phyloP scores from a whole-genome alignment of 495 filamentous ascomycete species.

The Penicillium odoratum region DNA sequence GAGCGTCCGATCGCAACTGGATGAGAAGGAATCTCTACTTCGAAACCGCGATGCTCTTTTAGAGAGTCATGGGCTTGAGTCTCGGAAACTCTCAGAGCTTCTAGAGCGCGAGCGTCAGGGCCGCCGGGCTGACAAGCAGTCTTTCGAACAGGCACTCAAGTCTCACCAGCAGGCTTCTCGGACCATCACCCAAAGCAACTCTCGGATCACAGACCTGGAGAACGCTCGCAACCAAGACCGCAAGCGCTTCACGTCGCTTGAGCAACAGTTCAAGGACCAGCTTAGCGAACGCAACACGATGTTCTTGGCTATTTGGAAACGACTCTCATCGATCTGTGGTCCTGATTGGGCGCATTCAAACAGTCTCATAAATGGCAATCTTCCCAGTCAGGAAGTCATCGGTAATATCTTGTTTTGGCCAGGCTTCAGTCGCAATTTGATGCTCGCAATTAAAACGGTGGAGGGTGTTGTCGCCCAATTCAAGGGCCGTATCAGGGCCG shows the following conservation, averaged over 20 bases:
- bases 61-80: slow-evolving; percentile 84
- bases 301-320: slow-evolving; percentile 82
- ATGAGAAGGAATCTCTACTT: slow-evolving; percentile 85
- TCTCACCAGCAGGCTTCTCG: slow-evolving; percentile 80
- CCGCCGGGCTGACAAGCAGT: slow-evolving; percentile 78
- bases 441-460: slow-evolving; percentile 83
- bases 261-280: slow-evolving; percentile 79
- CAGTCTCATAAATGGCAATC: slow-evolving; percentile 80
- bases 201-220: slow-evolving; percentile 82
- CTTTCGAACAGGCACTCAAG: slow-evolving; percentile 84
- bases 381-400: slow-evolving; percentile 79
- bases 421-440: slow-evolving; percentile 83
- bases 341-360: slow-evolving; percentile 90
- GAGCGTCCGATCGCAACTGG: slow-evolving; percentile 66
- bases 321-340: slow-evolving; percentile 82
- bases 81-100: slow-evolving; percentile 77
- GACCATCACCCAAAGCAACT: slow-evolving; percentile 79
- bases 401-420: slow-evolving; percentile 70
- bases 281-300: slow-evolving; percentile 86
- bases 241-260: slow-evolving; percentile 69
- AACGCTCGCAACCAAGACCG: slow-evolving; percentile 68
- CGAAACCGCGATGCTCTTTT: slow-evolving; percentile 90
- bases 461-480: slow-evolving; percentile 81
- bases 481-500: slow-evolving; percentile 72
- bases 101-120: slow-evolving; percentile 88